Base-by-base conservation (phyloP, 805 yeast genomes). In the Saccharomycopsis lassenensis region DNA sequence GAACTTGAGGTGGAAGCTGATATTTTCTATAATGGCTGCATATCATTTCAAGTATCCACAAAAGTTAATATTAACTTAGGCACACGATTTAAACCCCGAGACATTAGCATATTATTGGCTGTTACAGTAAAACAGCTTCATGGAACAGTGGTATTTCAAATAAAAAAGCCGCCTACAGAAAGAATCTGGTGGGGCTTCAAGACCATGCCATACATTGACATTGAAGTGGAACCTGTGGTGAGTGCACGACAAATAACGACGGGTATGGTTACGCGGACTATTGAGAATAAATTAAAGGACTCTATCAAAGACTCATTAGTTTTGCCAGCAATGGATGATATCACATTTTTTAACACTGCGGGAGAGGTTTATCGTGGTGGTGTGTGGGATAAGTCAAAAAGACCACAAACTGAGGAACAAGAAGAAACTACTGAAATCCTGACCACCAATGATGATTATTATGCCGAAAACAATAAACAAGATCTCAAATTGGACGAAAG, bases 171-270 rank as follows among this genome's bases (percentile, higher is more conserved):
- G 2, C 97, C 98, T 6, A 77, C 94, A 1, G 76, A 74, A 36
- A 68, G 98, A 49, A 50, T 91, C 1, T 91, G 98, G 98, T 91
- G 85, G 52, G 72, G 83, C 2, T 91, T 86, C 54, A 81, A 74
- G 43, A 57, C 68, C 7, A 83, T 78, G 68, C 98, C 98, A 0
- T 62, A 66, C 6, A 56, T 89, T 51, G 79, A 75, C 38, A 53
- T 89, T 41, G 74, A 69, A 24, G 77, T 87, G 33, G 96, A 86
- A 54, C 98, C 98, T 0, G 72, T 84, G n/a, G 84, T 89, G 7
- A 81, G 94, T 46, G 74, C 94, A 4, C 67, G 93, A 37, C 82
- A 83, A 46, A 59, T 91, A 46, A 74, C 84, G 3, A 84, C 82
- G 50, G 72, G 74, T 23, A 66, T 87, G 54, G 70, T 91, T 28